Conservation (phyloP, 1,284 basidiomycete species). For the Ganoderma lucidum region DNA sequence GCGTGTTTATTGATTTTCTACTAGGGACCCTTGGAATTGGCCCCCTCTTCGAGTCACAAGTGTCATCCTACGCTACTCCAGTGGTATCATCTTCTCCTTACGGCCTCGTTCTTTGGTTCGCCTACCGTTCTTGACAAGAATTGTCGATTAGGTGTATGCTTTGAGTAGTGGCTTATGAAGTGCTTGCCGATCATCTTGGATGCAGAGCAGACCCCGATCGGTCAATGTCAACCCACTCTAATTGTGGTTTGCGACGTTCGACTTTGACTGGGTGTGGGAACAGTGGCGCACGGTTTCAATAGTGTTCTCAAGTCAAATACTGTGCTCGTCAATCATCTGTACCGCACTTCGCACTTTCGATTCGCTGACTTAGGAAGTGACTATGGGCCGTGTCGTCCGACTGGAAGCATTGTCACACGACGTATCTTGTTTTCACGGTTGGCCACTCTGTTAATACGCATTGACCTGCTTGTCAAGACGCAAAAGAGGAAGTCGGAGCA, state of each 20-base stretch:
- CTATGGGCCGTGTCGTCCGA: neutral
- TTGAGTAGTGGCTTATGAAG: neutral
- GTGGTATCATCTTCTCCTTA: neutral
- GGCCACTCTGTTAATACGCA: neutral
- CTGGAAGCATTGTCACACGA: neutral
- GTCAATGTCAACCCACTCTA: neutral
- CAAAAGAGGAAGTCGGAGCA: neutral
- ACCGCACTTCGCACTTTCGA: too few species aligned
- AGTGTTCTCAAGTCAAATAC: too few species aligned
- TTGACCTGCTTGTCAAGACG: neutral
- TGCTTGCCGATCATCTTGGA: too few species aligned
- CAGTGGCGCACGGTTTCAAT: too few species aligned
- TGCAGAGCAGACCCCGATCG: too few species aligned
- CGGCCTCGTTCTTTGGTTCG: neutral
- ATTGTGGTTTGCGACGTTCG: neutral
- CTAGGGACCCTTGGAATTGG: neutral
- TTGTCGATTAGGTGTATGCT: neutral
- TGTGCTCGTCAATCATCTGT: too few species aligned
- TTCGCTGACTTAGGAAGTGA: too few species aligned
- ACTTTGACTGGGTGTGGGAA: neutral
- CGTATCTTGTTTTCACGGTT: neutral
- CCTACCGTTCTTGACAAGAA: neutral
- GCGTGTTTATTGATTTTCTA: neutral
- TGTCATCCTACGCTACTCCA: too few species aligned
- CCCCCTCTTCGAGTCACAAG: too few species aligned